These are phyloP conservation scores for Nicotiana knightiana DNA, from an alignment of 257 asterid genomes.

Conservation along the genomic window DNA sequence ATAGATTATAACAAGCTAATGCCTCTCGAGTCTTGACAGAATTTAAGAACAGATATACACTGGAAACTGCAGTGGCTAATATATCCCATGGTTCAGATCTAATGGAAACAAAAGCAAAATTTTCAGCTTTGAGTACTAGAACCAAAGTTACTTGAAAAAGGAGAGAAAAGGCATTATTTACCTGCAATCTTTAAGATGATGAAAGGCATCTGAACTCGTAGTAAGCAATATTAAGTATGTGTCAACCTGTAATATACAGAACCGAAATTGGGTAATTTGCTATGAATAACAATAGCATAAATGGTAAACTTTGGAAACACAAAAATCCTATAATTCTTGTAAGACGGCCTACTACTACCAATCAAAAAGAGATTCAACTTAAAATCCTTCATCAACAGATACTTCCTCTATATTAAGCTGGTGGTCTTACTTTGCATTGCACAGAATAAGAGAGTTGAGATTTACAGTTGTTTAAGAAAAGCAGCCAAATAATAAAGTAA, in stretches of 20 bases:
- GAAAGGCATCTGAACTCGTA: conserved; percentile 80
- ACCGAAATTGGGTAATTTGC: background rate
- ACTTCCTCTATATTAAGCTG: background rate
- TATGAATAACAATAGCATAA: background rate
- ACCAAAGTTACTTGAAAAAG: background rate
- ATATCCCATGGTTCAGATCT: background rate
- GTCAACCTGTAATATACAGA: conserved; percentile 49
- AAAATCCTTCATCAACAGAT: background rate
- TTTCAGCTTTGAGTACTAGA: background rate
- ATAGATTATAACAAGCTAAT: conserved; percentile 20
- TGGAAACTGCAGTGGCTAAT: background rate
- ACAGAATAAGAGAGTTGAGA: background rate
- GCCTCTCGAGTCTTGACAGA: background rate
- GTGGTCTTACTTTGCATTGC: background rate
- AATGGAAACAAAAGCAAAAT: background rate
- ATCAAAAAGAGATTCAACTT: background rate
- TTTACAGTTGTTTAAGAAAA: background rate
- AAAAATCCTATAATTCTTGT: background rate
- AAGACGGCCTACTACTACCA: background rate
- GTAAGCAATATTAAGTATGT: conserved; percentile 87
- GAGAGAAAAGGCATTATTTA: conserved; percentile 16
- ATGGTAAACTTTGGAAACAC: background rate
- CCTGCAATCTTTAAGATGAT: conserved; percentile 95
- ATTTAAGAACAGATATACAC: conserved; percentile 3
- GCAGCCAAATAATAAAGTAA: background rate